These are phyloP conservation scores for Pseudovirgaria hyperparasitica DNA, from an alignment of 2,329 filamentous ascomycete genomes.

Conservation along the genomic window DNA sequence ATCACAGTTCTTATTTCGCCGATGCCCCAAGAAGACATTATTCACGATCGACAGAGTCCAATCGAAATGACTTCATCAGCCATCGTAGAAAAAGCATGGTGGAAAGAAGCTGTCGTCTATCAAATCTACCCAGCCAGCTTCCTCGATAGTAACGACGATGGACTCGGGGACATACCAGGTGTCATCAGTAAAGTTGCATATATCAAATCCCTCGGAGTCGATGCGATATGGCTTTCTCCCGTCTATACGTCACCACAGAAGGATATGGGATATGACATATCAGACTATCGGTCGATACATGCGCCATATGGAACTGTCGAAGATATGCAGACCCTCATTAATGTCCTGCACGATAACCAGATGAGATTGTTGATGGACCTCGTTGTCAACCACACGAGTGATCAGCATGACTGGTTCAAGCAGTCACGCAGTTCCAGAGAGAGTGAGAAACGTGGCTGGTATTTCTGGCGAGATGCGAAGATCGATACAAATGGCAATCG, in stretches of 20 bases:
- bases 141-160: constrained; percentile 44
- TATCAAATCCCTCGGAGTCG: constrained; percentile 34
- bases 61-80: neutral
- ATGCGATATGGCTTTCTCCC: constrained; percentile 24
- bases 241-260: constrained; percentile 35
- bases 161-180: constrained; percentile 44
- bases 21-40: no score
- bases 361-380: constrained; percentile 28
- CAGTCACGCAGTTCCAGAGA: constrained; percentile 38
- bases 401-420: constrained; percentile 43
- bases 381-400: constrained; percentile 28
- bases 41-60: no score
- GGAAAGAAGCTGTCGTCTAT: constrained; percentile 49
- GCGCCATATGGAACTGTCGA: constrained; percentile 26
- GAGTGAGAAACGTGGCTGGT: constrained; percentile 43
- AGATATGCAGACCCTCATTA: constrained; percentile 25
- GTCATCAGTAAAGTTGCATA: constrained; percentile 46
- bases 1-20: no score
- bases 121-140: constrained; percentile 52
- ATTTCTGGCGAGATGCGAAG: constrained; percentile 38
- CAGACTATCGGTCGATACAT: constrained; percentile 27
- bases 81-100: constrained; percentile 29
- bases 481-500: constrained; percentile 42
- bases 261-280: constrained; percentile 29
- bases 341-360: constrained; percentile 20